phyloP scores from a whole-genome alignment of 495 filamentous ascomycete species.

The Penicillium robsamsonii region DNA sequence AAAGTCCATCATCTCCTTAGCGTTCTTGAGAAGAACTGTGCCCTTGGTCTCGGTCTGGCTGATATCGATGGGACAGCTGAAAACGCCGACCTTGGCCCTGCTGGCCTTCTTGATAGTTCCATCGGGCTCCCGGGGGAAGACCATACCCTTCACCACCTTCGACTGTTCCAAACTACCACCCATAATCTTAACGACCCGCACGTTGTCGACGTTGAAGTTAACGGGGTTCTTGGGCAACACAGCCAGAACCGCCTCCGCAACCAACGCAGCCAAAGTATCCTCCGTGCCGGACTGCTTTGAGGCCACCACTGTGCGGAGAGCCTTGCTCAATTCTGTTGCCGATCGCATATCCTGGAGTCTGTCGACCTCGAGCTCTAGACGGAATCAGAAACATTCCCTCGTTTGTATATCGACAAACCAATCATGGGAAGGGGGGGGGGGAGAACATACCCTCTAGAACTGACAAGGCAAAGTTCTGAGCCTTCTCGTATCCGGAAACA shows the following conservation, averaged over 20 bases:
- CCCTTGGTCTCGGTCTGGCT: slow-evolving; percentile 98
- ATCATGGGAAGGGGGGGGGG: background rate
- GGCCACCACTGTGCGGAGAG: slow-evolving; percentile 89
- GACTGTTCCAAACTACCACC: slow-evolving; percentile 91
- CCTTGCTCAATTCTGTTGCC: slow-evolving; percentile 83
- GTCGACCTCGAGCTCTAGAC: slow-evolving; percentile 78
- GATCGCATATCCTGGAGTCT: slow-evolving; percentile 81
- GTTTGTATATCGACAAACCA: slow-evolving; percentile 5
- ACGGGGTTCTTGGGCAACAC: slow-evolving; percentile 95
- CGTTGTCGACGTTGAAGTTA: slow-evolving; percentile 99
- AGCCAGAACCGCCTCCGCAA: slow-evolving; percentile 89
- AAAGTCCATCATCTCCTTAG: slow-evolving; percentile 98
- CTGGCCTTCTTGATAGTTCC: slow-evolving; percentile 83
- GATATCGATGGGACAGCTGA: slow-evolving; percentile 93
- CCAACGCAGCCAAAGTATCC: slow-evolving; percentile 78
- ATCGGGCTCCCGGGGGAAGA: slow-evolving; percentile 90
- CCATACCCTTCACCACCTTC: slow-evolving; percentile 96
- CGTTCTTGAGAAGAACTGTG: slow-evolving; percentile 97
- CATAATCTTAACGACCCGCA: slow-evolving; percentile 99
- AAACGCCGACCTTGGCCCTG: slow-evolving; percentile 95
- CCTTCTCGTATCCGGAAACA: slow-evolving; percentile 91
- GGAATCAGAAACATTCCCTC: slow-evolving; percentile 15
- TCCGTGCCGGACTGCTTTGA: slow-evolving; percentile 96
- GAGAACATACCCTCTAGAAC: slow-evolving; percentile 65
- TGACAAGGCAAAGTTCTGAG: slow-evolving; percentile 81